phyloP scores from a whole-genome alignment of 441 rosid genomes.

The Hypseocharis bilobata region DNA sequence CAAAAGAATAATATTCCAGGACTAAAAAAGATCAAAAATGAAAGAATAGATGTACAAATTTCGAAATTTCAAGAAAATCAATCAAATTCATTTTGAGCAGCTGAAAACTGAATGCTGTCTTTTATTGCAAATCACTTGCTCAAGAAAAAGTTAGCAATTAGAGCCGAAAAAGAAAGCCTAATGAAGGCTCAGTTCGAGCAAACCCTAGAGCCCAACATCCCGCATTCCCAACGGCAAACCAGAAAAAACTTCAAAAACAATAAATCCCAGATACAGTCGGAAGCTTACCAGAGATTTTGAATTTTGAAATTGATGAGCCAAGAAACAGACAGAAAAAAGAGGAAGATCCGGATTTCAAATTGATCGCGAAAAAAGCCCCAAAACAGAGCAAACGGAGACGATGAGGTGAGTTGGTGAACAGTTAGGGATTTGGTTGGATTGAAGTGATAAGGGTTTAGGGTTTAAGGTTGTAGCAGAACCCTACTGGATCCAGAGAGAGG shows the following conservation, averaged over 20 bases:
- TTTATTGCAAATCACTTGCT: neutral
- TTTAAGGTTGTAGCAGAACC: neutral
- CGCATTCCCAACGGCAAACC: neutral
- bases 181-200: neutral
- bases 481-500: neutral
- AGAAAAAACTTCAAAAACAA: neutral
- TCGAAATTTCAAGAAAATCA: neutral
- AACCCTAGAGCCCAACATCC: constrained; percentile 3
- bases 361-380: neutral
- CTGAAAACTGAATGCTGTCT: neutral
- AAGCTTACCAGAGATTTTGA: neutral
- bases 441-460: constrained; percentile 2
- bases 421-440: neutral
- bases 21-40: neutral
- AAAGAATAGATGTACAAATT: neutral
- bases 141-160: neutral
- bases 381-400: neutral
- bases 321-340: neutral
- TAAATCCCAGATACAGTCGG: neutral
- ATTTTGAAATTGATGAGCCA: neutral
- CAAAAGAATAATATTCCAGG: neutral
- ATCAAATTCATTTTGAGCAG: neutral
- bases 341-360: neutral
- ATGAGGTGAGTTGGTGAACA: neutral
- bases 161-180: neutral